Percentiles rank a stretch among this genome's conserved stretches.
phyloP scores from a whole-genome alignment of 371 early-diverging fungal species.

The Chytridium lagenaria region DNA sequence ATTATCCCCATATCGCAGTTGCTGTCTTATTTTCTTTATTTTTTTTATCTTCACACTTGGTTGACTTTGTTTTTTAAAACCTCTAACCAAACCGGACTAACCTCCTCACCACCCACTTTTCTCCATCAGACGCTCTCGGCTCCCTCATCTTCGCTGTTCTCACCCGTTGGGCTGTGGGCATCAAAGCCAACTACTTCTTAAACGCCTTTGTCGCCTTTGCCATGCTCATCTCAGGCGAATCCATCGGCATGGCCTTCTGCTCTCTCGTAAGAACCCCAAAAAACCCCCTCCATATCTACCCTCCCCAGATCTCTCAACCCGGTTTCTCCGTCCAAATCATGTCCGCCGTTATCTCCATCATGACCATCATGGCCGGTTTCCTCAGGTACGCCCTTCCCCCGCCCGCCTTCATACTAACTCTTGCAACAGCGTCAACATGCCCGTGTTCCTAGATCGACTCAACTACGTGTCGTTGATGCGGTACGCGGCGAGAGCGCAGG shows the following conservation, averaged over 20 bases:
- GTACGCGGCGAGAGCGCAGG: conserved; percentile 42
- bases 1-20: too few relatives aligned
- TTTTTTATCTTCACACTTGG: too few relatives aligned
- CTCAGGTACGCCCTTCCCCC: too few relatives aligned
- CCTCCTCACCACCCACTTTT: too few relatives aligned
- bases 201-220: conserved; percentile 20
- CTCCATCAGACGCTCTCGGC: conserved; percentile 15
- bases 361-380: conserved; percentile 35
- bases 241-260: conserved; percentile 52
- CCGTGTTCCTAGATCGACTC: conserved; percentile 39
- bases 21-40: too few relatives aligned
- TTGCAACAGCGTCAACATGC: conserved; percentile 32
- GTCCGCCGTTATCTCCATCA: too few relatives aligned
- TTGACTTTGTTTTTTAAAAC: background rate
- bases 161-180: conserved; percentile 31
- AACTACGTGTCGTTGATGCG: conserved; percentile 45
- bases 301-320: conserved; percentile 7
- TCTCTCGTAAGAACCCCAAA: conserved; percentile 38
- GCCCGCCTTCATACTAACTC: too few relatives aligned
- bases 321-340: conserved; percentile 45
- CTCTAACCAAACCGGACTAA: conserved; percentile 36
- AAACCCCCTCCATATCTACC: background rate
- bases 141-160: conserved; percentile 29
- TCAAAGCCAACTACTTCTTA: conserved; percentile 28
- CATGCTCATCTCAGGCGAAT: conserved; percentile 43